phyloP scores from a whole-genome alignment of 1,139 yeast genomes.

The Magnusiomyces paraingens region DNA sequence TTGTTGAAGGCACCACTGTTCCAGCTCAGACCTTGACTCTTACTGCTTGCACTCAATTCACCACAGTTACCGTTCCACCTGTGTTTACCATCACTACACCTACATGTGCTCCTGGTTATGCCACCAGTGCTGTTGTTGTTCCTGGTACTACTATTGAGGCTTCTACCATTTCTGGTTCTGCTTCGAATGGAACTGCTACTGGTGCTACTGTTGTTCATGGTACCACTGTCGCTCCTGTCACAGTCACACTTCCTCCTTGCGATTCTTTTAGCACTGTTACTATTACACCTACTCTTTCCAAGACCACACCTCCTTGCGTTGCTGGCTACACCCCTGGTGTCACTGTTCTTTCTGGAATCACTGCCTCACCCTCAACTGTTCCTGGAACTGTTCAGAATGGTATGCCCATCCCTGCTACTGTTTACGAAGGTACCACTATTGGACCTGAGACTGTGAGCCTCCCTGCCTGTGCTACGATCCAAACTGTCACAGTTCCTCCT shows the following conservation, averaged over 20 bases:
- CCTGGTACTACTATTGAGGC: slow-evolving; percentile 10
- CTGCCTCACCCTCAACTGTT: not conserved
- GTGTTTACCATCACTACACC: not conserved
- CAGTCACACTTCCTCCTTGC: slow-evolving; percentile 5
- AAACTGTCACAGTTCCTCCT: slow-evolving; percentile 3
- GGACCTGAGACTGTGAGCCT: slow-evolving; percentile 3
- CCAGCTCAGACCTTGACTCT: slow-evolving; percentile 1
- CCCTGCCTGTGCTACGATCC: slow-evolving; percentile 5
- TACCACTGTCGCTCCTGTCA: slow-evolving; percentile 7
- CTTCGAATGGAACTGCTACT: not conserved
- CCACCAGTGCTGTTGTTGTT: slow-evolving; percentile 2
- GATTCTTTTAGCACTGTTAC: slow-evolving; percentile 7
- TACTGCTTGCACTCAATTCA: not conserved
- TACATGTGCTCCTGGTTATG: slow-evolving; percentile 7
- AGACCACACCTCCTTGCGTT: not conserved
- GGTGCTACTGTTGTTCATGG: slow-evolving; percentile 9
- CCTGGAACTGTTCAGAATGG: slow-evolving; percentile 3
- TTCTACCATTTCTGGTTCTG: slow-evolving; percentile 5
- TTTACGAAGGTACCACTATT: slow-evolving; percentile 3
- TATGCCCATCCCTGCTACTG: slow-evolving; percentile 7
- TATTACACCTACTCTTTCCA: slow-evolving; percentile 2
- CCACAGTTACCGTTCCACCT: slow-evolving; percentile 2
- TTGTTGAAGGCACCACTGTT: slow-evolving; percentile 1
- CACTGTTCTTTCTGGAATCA: slow-evolving; percentile 4
- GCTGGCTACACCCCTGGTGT: not conserved